Evolutionary conservation across 345 rosid species (phyloP), one percentile per base, ranked within the genome.

Genomic region (Eucalyptus curtisii): DNA sequence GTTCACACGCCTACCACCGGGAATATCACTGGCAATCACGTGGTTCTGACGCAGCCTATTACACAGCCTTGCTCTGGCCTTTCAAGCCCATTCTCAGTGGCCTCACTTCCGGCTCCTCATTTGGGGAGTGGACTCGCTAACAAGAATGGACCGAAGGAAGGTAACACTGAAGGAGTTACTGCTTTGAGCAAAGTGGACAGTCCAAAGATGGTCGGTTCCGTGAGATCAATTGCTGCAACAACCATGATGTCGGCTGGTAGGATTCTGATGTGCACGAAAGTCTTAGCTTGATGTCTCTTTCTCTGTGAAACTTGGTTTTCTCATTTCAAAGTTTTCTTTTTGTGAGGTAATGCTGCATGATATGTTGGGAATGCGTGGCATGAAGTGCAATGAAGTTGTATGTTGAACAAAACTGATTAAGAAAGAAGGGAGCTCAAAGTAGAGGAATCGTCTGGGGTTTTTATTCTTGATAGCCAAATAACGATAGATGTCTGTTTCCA

Each of bases 171-270:
- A 76, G 82, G 82, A 37, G 27, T 86, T 55, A 88, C 89, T 88
- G 90, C 92, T 88, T 81, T 88, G 86, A 91, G 92, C 94, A 92
- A 93, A 44, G 90, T 85, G 79, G 95, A 93, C 86, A 88, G 90
- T 90, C 92, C 90, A 44, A 90, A 85, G 87, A 44, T 88, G 84
- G 88, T 89, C 13, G 91, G 88, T 61, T 71, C 90, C 12, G 52
- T 88, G 87, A 92, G 90, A 90, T 90, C 94, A 86, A 88, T 87
- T 89, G 14, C 91, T 79, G 85, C 92, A 33, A 86, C 92, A 6
- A 86, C 90, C 79, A 90, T 93, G 93, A 92, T 95, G 31, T 96
- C 97, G 40, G 92, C 97, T 89, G 96, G 98, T 95, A 93, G 85
- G 82, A 76, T 76, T 37, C 47, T 37, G 45, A 76, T 10, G 27